Conservation (phyloP, 768 basidiomycete species). For the Rubroboletus pulcherrimus region DNA sequence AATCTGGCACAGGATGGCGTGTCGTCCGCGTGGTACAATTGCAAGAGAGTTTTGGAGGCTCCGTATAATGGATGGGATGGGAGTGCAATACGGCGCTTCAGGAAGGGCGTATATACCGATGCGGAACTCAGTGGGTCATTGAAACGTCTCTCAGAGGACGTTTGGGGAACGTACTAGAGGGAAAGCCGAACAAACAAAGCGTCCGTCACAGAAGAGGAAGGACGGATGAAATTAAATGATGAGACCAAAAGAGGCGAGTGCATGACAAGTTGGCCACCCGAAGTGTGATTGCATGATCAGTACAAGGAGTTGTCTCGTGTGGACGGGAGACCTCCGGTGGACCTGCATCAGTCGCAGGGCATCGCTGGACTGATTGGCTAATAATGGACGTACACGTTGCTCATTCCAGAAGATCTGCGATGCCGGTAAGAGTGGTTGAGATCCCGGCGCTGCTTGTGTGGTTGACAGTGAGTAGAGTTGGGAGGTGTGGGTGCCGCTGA, state of each 20-base stretch:
- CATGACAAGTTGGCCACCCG: conserved; percentile 22
- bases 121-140: conserved; percentile 29
- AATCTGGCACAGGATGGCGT: conserved; percentile 33
- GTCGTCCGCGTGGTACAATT: conserved; percentile 27
- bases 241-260: conserved; percentile 26
- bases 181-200: conserved; percentile 27
- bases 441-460: conserved; percentile 14
- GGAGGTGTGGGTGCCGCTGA: conserved; percentile 23
- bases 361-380: conserved; percentile 19
- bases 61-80: conserved; percentile 21
- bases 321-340: conserved; percentile 21
- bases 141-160: conserved; percentile 24
- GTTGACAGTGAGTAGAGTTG: conserved; percentile 13
- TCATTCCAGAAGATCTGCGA: conserved; percentile 25
- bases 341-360: conserved; percentile 13
- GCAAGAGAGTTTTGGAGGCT: conserved; percentile 10
- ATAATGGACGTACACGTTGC: conserved; percentile 20
- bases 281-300: conserved; percentile 25
- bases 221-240: conserved; percentile 30
- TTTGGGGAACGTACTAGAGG: conserved; percentile 24
- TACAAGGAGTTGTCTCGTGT: conserved; percentile 20
- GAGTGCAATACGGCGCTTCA: conserved; percentile 11
- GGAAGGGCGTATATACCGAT: conserved; percentile 28
- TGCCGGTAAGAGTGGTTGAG: conserved; percentile 12
- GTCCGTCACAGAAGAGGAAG: conserved; percentile 31